Percentiles rank a stretch among this genome's conserved stretches.
Evolutionary conservation across 805 yeast species (phyloP).

Genomic region (Kodamaea lidongshanica): DNA sequence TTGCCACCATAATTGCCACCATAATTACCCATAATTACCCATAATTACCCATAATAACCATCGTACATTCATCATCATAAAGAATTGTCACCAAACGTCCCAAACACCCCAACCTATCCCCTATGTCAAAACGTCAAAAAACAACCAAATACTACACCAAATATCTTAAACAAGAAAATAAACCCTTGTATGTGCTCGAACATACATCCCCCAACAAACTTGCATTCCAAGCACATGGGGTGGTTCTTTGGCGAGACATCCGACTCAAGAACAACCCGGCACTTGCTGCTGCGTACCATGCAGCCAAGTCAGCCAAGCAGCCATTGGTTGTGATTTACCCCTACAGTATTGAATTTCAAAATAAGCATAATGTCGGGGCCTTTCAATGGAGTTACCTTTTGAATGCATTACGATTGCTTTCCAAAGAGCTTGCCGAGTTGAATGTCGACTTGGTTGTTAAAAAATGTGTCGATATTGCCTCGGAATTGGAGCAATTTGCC

Average conservation of each 20-base stretch:
- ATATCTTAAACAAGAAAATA: conserved; percentile 25
- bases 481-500: conserved; percentile 19
- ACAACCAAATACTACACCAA: conserved; percentile 11
- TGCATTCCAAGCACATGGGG: conserved; percentile 3
- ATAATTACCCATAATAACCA: no score
- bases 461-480: conserved; percentile 26
- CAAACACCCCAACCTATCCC: no score
- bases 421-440: conserved; percentile 21
- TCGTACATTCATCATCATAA: no score
- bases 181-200: conserved; percentile 20
- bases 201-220: no score
- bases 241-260: conserved; percentile 43
- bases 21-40: no score
- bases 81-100: no score
- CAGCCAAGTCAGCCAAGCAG: conserved; percentile 21
- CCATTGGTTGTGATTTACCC: conserved; percentile 39
- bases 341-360: conserved; percentile 34
- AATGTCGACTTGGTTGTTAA: conserved; percentile 38
- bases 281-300: conserved; percentile 28
- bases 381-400: conserved; percentile 36
- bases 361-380: conserved; percentile 38
- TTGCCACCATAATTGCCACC: no score
- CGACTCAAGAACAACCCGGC: conserved; percentile 41
- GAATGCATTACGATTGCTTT: conserved; percentile 26
- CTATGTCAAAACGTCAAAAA: no score